Evolutionary conservation across 2,329 filamentous ascomycete species (phyloP).

Genomic region (Fusarium napiforme): DNA sequence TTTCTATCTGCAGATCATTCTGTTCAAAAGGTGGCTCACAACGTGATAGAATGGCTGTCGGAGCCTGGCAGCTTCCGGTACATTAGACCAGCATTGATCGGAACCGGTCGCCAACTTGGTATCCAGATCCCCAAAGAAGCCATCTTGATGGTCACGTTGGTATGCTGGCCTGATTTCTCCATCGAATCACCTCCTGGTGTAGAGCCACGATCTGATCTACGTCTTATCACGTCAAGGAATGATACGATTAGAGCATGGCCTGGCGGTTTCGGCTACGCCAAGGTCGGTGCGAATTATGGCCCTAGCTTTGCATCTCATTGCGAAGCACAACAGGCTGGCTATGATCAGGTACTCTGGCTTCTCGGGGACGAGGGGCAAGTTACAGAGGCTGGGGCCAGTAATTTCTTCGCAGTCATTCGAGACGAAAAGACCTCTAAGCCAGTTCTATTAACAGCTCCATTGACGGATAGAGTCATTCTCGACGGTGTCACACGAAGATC

Average conservation of each 20-base stretch:
- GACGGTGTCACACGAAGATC: not conserved
- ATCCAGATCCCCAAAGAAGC: not conserved
- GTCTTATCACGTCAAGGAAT: not conserved
- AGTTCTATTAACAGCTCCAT: fast-evolving
- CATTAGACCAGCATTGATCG: not conserved
- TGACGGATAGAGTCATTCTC: not conserved
- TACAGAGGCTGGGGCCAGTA: not conserved
- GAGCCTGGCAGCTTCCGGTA: not conserved
- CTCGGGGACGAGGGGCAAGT: fast-evolving
- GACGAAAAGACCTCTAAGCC: not conserved
- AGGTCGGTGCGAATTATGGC: not conserved
- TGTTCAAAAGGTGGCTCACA: no score
- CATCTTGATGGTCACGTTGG: not conserved
- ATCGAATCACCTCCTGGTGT: not conserved
- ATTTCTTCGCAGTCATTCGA: not conserved
- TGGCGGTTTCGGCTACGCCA: not conserved
- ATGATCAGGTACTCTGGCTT: not conserved
- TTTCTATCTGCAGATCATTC: no score
- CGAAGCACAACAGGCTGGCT: not conserved
- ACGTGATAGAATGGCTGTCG: not conserved
- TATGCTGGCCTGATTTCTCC: not conserved
- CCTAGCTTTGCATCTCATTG: not conserved
- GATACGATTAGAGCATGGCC: not conserved
- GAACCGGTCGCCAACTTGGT: not conserved
- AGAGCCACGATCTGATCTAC: not conserved